A percentile compares a stretch with the other conserved stretches of the same genome.
Evolutionary conservation across 768 basidiomycete genomes (phyloP).

Genomic region (Suillus paluster): DNA sequence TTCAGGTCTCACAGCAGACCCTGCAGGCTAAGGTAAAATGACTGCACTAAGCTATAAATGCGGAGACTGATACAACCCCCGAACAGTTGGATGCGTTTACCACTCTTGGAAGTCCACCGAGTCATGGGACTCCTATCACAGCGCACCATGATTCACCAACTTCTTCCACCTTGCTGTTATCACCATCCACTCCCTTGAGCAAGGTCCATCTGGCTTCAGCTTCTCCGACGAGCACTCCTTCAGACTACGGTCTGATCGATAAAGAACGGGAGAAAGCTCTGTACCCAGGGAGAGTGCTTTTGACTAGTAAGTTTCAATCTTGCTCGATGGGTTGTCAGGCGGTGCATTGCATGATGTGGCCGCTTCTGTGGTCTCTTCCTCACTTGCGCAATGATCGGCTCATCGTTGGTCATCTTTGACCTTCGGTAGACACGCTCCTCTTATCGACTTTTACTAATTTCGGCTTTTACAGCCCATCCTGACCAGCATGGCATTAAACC

Average conservation of each 20-base stretch:
- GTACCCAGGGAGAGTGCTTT: slow-evolving; percentile 82
- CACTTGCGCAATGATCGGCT: neutral
- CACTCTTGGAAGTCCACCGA: slow-evolving; percentile 28
- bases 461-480: slow-evolving; percentile 67
- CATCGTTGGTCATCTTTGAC: neutral
- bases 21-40: slow-evolving; percentile 74
- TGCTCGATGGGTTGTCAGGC: neutral
- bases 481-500: slow-evolving; percentile 90
- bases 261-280: slow-evolving; percentile 74
- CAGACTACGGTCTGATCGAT: slow-evolving; percentile 40
- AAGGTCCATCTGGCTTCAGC: slow-evolving; percentile 34
- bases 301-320: slow-evolving; percentile 68
- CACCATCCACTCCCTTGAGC: slow-evolving; percentile 30
- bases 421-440: slow-evolving; percentile 15
- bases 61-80: slow-evolving; percentile 8
- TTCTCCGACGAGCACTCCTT: slow-evolving; percentile 22
- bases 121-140: slow-evolving; percentile 33
- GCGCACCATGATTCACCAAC: slow-evolving; percentile 28
- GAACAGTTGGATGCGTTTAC: slow-evolving; percentile 56
- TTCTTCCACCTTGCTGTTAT: slow-evolving; percentile 29
- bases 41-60: neutral
- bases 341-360: neutral
- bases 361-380: neutral
- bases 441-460: slow-evolving; percentile 10
- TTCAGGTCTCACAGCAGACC: slow-evolving; percentile 77